phyloP scores from a whole-genome alignment of 2,329 filamentous ascomycete species.

The Leptosphaerulina australis region DNA sequence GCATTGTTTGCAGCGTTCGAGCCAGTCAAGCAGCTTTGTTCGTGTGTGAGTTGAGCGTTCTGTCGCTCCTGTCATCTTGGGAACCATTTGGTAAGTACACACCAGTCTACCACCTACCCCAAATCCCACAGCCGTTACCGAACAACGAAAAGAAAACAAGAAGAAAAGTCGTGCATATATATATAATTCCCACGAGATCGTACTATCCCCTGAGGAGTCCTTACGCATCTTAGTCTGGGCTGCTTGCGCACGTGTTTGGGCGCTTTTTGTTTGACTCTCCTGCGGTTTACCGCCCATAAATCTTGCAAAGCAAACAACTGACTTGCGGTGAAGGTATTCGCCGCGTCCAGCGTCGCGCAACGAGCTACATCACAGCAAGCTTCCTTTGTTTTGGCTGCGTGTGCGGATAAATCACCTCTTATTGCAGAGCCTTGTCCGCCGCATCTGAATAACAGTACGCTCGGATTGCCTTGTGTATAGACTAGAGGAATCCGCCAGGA shows the following conservation, averaged over 20 bases:
- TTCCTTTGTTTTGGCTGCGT: constrained; percentile 38
- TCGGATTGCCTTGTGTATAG: constrained; percentile 37
- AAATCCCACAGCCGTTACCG: not conserved
- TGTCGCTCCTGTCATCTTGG: constrained; percentile 21
- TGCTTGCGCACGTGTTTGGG: constrained; percentile 43
- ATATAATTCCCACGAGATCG: constrained; percentile 16
- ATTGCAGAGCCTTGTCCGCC: not conserved
- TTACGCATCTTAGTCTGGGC: constrained; percentile 16
- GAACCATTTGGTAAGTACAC: constrained; percentile 29
- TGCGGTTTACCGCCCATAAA: constrained; percentile 26
- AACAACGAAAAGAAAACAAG: too few relatives aligned
- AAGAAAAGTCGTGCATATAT: too few relatives aligned
- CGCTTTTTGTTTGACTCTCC: constrained; percentile 33
- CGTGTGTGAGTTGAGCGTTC: constrained; percentile 13
- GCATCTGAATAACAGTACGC: constrained; percentile 15
- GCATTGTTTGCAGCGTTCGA: constrained; percentile 50
- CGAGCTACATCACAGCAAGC: constrained; percentile 22
- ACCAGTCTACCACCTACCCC: not conserved
- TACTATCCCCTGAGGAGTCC: not conserved
- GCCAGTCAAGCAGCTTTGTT: constrained; percentile 3
- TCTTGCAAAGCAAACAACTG: constrained; percentile 44
- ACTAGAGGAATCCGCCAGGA: constrained; percentile 25
- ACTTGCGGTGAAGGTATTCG: constrained; percentile 42
- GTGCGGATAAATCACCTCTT: constrained; percentile 30
- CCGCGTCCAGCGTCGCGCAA: constrained; percentile 19